Base-by-base conservation (phyloP, 148 eudicot genomes). In the Salicornia ramosissima region DNA sequence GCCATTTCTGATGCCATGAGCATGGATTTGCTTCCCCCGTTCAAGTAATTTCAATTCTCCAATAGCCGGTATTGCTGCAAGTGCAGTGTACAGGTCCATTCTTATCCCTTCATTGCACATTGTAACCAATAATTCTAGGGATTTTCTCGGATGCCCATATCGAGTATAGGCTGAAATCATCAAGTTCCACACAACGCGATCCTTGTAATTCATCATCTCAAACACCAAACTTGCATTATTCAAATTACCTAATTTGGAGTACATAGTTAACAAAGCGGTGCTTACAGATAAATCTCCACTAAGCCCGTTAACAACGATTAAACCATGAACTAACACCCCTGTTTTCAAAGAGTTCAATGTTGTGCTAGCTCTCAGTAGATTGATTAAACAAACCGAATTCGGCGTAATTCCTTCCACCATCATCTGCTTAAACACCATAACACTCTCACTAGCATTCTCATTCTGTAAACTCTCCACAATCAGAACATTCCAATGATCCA, bases 191-290 rank as follows among this genome's bases (percentile, higher is more conserved):
- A 73, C 77, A 18, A 80, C 80, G 59, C 66, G 63, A 68, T 80
- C 83, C 69, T 71, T 80, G 7, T 68, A 77, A 57, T 70, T 42
- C 64, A 72, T 80, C 34, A 58, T 64, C 65, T 75, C 77, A 39
- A 76, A 80, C 64, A 76, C 63, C 51, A 80, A 80, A 31, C 70
- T 25, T 2, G 77, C 74, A 29, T 73, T 68, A 29, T 73, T 25
- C 25, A 76, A 52, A 40, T 54, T 19, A 59, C 80, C 65, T 7
- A 77, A 43, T 46, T 70, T 77, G 2, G 78, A 76, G 65, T 76
- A 80, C 83, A 80, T 64, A 31, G 69, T 76, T 69, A 80, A 58
- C 45, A 80, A 47, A 29, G 83, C 78, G 50, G 80, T 80, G 65
- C 63, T 62, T 51, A 80, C 80, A 30, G 71, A 33, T 42, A 69